Evolutionary conservation across 2,329 filamentous ascomycete species (phyloP).

Genomic region (Orbilia ellipsospora): DNA sequence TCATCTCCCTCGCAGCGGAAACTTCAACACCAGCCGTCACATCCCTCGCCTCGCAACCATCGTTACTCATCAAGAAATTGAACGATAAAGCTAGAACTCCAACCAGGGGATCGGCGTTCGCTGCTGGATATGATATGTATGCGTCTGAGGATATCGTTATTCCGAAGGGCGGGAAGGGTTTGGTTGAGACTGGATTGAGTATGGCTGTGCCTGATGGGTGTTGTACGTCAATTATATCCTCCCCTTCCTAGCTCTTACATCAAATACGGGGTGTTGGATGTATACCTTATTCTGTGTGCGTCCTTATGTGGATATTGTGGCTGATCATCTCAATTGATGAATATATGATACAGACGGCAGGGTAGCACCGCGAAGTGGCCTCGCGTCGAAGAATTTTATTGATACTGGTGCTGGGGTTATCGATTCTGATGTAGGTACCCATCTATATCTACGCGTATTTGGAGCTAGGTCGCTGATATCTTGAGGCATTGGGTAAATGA

Average conservation of each 20-base stretch:
- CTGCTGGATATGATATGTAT: conserved; percentile 95
- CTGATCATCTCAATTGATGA: conserved; percentile 25
- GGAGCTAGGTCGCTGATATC: neutral
- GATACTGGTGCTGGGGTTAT: conserved; percentile 96
- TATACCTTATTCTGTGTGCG: too few species aligned
- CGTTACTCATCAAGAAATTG: conserved; percentile 88
- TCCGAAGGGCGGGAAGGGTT: conserved; percentile 81
- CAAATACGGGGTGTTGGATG: too few species aligned
- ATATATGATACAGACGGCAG: conserved; percentile 39
- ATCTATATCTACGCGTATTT: neutral
- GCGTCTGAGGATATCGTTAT: conserved; percentile 77
- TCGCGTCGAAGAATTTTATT: conserved; percentile 94
- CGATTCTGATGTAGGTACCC: conserved; percentile 75
- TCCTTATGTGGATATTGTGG: neutral
- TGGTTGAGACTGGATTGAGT: conserved; percentile 90
- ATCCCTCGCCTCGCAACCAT: conserved; percentile 65
- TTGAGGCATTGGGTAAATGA: neutral
- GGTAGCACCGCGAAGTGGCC: conserved; percentile 59
- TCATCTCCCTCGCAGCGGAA: conserved; percentile 57
- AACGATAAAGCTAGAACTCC: conserved; percentile 81
- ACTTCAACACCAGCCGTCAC: conserved; percentile 27
- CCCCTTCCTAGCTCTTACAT: neutral
- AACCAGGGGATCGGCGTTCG: conserved; percentile 86
- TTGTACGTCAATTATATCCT: conserved; percentile 69
- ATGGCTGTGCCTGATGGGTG: conserved; percentile 91